Evolutionary conservation across 2,329 filamentous ascomycete genomes (phyloP).

Genomic region (Chaetothyriales sp.): DNA sequence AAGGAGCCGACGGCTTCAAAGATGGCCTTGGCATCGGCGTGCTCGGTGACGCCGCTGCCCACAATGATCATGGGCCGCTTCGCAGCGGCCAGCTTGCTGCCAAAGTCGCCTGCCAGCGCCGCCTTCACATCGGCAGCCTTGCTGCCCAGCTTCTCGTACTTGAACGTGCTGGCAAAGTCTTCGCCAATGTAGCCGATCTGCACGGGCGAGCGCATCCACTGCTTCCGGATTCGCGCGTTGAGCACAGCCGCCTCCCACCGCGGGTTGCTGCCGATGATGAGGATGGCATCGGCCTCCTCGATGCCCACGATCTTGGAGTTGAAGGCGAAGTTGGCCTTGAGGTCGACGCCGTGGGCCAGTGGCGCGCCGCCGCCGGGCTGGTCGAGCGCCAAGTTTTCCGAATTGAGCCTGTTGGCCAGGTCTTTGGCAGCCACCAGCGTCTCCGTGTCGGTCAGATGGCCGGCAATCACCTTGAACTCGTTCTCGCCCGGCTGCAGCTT

Average conservation of each 20-base stretch:
- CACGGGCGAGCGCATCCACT: slow-evolving; percentile 90
- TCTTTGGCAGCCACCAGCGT: slow-evolving; percentile 95
- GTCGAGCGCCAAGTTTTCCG: slow-evolving; percentile 88
- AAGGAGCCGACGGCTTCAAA: slow-evolving; percentile 85
- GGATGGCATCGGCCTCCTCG: slow-evolving; percentile 82
- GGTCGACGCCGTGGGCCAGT: slow-evolving; percentile 80
- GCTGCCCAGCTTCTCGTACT: slow-evolving; percentile 77
- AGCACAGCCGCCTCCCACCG: slow-evolving; percentile 89
- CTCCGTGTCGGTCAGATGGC: slow-evolving; percentile 82
- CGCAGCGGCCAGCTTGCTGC: slow-evolving; percentile 77
- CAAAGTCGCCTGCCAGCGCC: slow-evolving; percentile 72
- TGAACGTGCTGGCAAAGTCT: slow-evolving; percentile 84
- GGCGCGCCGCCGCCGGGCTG: slow-evolving; percentile 72
- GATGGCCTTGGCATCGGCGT: slow-evolving; percentile 78
- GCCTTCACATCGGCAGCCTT: slow-evolving; percentile 71
- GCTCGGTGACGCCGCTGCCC: slow-evolving; percentile 82
- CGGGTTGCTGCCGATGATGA: slow-evolving; percentile 89
- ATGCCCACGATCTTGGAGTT: slow-evolving; percentile 91
- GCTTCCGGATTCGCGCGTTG: slow-evolving; percentile 93
- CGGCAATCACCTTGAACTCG: slow-evolving; percentile 91
- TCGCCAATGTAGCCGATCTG: slow-evolving; percentile 87
- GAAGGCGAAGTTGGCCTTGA: slow-evolving; percentile 90
- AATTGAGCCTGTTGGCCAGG: slow-evolving; percentile 87
- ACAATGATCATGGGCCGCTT: slow-evolving; percentile 95
- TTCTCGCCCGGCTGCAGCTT: slow-evolving; percentile 71